Evolutionary conservation across 768 basidiomycete species (phyloP).

Genomic region (Boletus edulis): DNA sequence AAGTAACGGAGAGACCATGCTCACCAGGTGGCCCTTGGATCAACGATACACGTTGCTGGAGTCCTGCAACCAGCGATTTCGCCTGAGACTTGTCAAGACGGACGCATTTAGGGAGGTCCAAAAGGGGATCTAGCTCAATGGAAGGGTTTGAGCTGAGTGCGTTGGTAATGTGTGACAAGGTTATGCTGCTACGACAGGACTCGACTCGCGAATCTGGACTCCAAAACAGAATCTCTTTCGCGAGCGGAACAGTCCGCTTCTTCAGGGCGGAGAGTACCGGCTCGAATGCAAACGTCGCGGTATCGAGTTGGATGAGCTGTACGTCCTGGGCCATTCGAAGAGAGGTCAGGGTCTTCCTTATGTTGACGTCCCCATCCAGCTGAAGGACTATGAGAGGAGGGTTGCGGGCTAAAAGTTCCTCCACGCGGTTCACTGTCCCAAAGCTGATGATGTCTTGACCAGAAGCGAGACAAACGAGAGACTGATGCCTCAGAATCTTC

Average conservation of each 20-base stretch:
- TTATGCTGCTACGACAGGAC: background rate
- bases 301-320: slow-evolving; percentile 54
- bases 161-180: slow-evolving; percentile 20
- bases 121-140: slow-evolving; percentile 37
- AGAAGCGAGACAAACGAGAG: slow-evolving; percentile 49
- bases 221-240: slow-evolving; percentile 55
- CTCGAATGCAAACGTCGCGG: slow-evolving; percentile 58
- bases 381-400: slow-evolving; percentile 55
- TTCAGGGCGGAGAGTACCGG: slow-evolving; percentile 57
- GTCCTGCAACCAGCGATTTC: slow-evolving; percentile 44
- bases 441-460: slow-evolving; percentile 51
- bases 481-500: slow-evolving; percentile 50
- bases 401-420: slow-evolving; percentile 43
- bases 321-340: slow-evolving; percentile 35
- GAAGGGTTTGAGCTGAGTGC: slow-evolving; percentile 29
- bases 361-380: slow-evolving; percentile 43
- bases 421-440: slow-evolving; percentile 53
- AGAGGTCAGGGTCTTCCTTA: slow-evolving; percentile 35
- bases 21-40: slow-evolving; percentile 73
- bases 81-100: slow-evolving; percentile 51
- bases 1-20: background rate
- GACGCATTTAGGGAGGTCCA: slow-evolving; percentile 38
- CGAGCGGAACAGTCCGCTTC: slow-evolving; percentile 42
- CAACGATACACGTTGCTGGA: slow-evolving; percentile 53
- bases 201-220: slow-evolving; percentile 17